Evolutionary conservation across 148 eudicot species (phyloP), one percentile per base, ranked within the genome.

Genomic region (Rhododendron molle): DNA sequence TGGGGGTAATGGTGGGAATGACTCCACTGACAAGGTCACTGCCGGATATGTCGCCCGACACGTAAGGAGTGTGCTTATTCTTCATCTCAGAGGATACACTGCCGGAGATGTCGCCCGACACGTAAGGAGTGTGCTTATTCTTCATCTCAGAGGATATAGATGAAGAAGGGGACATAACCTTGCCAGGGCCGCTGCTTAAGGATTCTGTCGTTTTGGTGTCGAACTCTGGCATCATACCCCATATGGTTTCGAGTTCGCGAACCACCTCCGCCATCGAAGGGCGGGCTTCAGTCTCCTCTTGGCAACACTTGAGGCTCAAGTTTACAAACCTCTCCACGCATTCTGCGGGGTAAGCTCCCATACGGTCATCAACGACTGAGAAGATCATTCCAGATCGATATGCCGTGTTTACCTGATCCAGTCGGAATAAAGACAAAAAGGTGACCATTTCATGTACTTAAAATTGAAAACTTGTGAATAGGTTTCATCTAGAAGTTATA

Each of bases 261-360:
- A 90, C 90, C 58, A 92, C 94, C 78, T 92, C 91, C 2, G 91
- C 88, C 94, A 92, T 92, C 7, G 90, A 87, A 52, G 94, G 94
- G 34, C 94, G 86, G 72, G 78, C 47, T 5, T 87, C 88, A 43
- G 94, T 90, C 85, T 90, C 91, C 2, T 92, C 92, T 78, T 71
- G 91, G 90, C 92, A 92, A 81, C 94, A 92, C 84, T 88, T 87
- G 26, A 92, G 86, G 44, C 91, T 91, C 62, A 90, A 87, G 79
- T 67, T 89, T 78, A 90, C 72, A 79, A 92, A 92, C 88, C 87
- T 92, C 83, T 90, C 91, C 83, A 91, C 89, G 46, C 91, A 87
- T 52, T 94, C 97, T 4, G 94, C 82, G 14, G 94, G 93, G 67
- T 92, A 93, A 11, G 95, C 86, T 82, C 97, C 97, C 95, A 94